phyloP scores from a whole-genome alignment of 2,329 filamentous ascomycete genomes.

The Geosmithia morbida region DNA sequence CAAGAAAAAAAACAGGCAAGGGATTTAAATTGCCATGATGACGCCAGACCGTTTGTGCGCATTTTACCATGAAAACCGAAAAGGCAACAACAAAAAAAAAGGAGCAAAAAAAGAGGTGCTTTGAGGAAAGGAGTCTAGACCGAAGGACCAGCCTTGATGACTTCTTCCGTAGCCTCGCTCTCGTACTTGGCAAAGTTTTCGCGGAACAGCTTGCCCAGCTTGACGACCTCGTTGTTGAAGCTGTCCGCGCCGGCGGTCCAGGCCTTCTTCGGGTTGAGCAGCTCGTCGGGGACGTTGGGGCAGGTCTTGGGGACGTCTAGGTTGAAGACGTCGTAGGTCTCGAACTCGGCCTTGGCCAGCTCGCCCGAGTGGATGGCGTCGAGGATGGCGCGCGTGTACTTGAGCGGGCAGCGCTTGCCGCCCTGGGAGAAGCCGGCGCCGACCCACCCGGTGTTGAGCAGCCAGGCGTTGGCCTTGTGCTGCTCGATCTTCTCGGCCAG shows the following conservation, averaged over 20 bases:
- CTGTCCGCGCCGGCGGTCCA: conserved; percentile 74
- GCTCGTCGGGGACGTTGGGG: conserved; percentile 75
- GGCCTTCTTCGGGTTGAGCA: conserved; percentile 86
- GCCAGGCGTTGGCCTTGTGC: conserved; percentile 93
- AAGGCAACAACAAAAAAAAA: neutral
- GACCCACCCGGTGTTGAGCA: conserved; percentile 97
- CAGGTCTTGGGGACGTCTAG: conserved; percentile 88
- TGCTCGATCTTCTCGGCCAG: conserved; percentile 93
- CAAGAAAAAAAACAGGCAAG: too few relatives aligned
- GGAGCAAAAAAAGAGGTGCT: neutral
- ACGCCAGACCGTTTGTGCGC: neutral
- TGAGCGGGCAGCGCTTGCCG: conserved; percentile 92
- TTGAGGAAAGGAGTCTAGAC: conserved; percentile 8
- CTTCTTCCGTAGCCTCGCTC: conserved; percentile 67
- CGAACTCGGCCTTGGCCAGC: conserved; percentile 84
- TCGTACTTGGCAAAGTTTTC: conserved; percentile 98
- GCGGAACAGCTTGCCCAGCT: conserved; percentile 78
- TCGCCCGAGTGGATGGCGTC: conserved; percentile 96
- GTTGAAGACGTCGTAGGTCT: conserved; percentile 95
- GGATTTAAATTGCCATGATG: too few relatives aligned
- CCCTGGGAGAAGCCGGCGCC: conserved; percentile 82
- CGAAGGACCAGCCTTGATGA: conserved; percentile 50
- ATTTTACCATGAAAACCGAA: neutral
- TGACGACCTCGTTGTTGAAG: conserved; percentile 79
- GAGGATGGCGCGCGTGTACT: conserved; percentile 97